Conservation (phyloP, 495 filamentous ascomycete species). For the Penicillium crystallinum region DNA sequence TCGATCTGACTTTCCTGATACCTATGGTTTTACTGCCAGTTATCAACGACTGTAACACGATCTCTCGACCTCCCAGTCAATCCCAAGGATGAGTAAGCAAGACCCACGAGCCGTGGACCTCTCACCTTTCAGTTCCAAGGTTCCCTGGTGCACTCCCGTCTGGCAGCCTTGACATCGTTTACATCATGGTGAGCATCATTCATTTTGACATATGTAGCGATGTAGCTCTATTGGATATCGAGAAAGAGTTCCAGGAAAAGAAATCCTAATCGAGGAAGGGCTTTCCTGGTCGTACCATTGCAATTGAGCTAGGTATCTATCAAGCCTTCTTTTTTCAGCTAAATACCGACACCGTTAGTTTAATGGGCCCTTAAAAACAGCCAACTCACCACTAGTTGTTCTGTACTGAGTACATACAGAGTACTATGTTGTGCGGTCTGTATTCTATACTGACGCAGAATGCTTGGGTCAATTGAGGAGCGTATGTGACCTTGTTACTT, state of each 20-base stretch:
- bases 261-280: neutral
- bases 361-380: slow-evolving; percentile 10
- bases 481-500: neutral
- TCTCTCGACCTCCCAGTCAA: too few species aligned
- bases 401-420: neutral
- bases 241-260: neutral
- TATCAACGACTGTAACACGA: too few species aligned
- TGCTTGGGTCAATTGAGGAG: neutral
- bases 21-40: too few species aligned
- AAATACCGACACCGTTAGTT: slow-evolving; percentile 2
- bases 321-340: neutral
- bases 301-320: neutral
- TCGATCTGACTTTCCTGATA: too few species aligned
- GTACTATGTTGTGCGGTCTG: too few species aligned
- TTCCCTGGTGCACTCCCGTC: slow-evolving; percentile 5
- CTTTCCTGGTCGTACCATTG: neutral
- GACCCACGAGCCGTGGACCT: slow-evolving; percentile 9
- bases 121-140: too few species aligned
- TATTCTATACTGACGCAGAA: neutral
- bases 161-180: slow-evolving; percentile 15
- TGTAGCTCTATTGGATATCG: neutral
- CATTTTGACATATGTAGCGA: slow-evolving; percentile 10
- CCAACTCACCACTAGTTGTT: slow-evolving; percentile 1
- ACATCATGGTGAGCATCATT: slow-evolving; percentile 37
- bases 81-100: slow-evolving; percentile 18